Evolutionary conservation across 306 rosid species (phyloP).

Genomic region (Pterocarpus macrocarpus): DNA sequence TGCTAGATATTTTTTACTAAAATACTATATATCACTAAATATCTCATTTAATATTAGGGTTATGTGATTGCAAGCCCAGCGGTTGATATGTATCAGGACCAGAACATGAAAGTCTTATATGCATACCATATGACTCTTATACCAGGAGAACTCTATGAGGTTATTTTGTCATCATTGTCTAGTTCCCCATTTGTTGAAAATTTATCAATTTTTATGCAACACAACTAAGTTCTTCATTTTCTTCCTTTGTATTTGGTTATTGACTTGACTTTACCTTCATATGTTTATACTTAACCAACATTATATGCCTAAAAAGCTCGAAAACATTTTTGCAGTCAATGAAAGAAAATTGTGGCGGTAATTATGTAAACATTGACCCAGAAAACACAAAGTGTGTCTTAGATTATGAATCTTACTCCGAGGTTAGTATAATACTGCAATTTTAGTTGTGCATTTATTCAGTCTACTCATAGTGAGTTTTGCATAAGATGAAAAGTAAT

Average conservation of each 20-base stretch:
- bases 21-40: neutral
- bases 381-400: conserved; percentile 49
- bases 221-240: too few relatives aligned
- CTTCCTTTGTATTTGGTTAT: neutral
- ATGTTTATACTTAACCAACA: neutral
- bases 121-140: conserved; percentile 59
- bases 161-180: conserved; percentile 9
- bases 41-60: conserved; percentile 46
- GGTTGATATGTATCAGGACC: neutral
- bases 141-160: conserved; percentile 64
- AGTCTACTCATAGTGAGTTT: neutral
- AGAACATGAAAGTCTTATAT: conserved; percentile 39
- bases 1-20: neutral
- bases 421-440: conserved; percentile 41
- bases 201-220: too few relatives aligned
- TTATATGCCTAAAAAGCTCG: neutral
- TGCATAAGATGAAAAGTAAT: neutral
- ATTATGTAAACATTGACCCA: conserved; percentile 47
- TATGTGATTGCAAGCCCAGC: conserved; percentile 64
- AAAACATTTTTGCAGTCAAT: conserved; percentile 37
- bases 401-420: conserved; percentile 41
- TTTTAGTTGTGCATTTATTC: neutral
- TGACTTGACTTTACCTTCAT: neutral
- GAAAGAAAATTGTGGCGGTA: conserved; percentile 46
- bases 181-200: neutral